Conservation (phyloP, 2,329 filamentous ascomycete species). For the Talaromyces verruculosus region DNA sequence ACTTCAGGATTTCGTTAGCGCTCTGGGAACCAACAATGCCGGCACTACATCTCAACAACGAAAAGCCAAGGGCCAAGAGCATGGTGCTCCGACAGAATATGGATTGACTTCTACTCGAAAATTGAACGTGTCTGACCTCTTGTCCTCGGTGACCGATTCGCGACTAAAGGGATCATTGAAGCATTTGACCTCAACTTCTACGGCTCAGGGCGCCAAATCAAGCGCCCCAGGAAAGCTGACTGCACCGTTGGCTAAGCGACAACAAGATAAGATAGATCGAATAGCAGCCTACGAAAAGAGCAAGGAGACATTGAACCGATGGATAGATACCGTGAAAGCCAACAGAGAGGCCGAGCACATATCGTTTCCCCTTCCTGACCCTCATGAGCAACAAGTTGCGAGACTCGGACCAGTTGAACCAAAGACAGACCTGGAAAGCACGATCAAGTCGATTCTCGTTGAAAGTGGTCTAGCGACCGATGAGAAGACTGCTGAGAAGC, state of each 20-base stretch:
- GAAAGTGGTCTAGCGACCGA: constrained; percentile 74
- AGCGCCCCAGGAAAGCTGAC: constrained; percentile 69
- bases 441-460: constrained; percentile 84
- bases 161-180: constrained; percentile 77
- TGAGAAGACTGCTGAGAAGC: constrained; percentile 60
- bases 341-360: constrained; percentile 91
- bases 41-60: constrained; percentile 36
- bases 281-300: constrained; percentile 83
- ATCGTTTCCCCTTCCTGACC: constrained; percentile 78
- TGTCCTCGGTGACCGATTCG: constrained; percentile 70
- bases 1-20: constrained; percentile 67
- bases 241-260: constrained; percentile 77
- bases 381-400: constrained; percentile 60
- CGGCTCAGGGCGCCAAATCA: constrained; percentile 52
- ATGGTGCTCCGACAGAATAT: constrained; percentile 61
- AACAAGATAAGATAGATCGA: constrained; percentile 83
- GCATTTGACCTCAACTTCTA: constrained; percentile 53
- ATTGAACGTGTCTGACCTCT: constrained; percentile 72
- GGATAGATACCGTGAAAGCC: constrained; percentile 92
- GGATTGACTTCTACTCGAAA: constrained; percentile 62
- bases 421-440: constrained; percentile 77
- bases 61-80: constrained; percentile 56
- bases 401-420: constrained; percentile 59
- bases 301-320: constrained; percentile 84
- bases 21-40: constrained; percentile 53